These are phyloP conservation scores for Sphagnum magellanicum DNA, from an alignment of 228 moss, liverwort and hornwort species.

Conservation along the genomic window DNA sequence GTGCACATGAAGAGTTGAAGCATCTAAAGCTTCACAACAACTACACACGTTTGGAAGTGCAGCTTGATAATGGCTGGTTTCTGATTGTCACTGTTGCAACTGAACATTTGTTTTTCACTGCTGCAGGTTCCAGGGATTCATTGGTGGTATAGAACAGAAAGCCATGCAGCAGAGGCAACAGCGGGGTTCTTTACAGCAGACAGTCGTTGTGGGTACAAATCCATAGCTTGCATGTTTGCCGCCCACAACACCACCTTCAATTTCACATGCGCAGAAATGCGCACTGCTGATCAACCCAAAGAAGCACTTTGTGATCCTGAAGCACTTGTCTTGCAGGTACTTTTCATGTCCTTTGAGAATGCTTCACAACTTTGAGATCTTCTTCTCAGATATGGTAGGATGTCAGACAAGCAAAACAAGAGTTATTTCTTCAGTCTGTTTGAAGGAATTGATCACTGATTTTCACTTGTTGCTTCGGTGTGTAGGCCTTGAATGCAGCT, in stretches of 20 bases:
- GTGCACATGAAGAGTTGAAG: too few species aligned
- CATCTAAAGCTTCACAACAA: too few species aligned
- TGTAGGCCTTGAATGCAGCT: constrained; percentile 64
- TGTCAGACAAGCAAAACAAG: too few species aligned
- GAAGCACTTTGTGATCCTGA: constrained; percentile 64
- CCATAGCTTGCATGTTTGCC: constrained; percentile 66
- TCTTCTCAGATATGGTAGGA: too few species aligned
- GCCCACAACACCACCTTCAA: constrained; percentile 63
- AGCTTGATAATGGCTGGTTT: too few species aligned
- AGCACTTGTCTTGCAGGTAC: constrained; percentile 65
- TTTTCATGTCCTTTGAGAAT: neutral
- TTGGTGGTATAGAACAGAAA: constrained; percentile 75
- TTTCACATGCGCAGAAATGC: constrained; percentile 69
- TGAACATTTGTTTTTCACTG: neutral
- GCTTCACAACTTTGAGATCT: too few species aligned
- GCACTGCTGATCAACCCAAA: constrained; percentile 43
- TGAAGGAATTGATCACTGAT: too few species aligned
- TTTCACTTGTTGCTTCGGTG: neutral
- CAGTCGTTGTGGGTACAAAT: constrained; percentile 54
- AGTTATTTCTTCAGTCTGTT: too few species aligned
- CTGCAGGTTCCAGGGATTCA: constrained; percentile 72
- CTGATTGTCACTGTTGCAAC: neutral
- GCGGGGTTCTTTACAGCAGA: constrained; percentile 72
- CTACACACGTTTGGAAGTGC: too few species aligned
- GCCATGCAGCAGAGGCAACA: constrained; percentile 68